phyloP scores from a whole-genome alignment of 2,329 filamentous ascomycete species.

The Aspergillus spinulosporus region DNA sequence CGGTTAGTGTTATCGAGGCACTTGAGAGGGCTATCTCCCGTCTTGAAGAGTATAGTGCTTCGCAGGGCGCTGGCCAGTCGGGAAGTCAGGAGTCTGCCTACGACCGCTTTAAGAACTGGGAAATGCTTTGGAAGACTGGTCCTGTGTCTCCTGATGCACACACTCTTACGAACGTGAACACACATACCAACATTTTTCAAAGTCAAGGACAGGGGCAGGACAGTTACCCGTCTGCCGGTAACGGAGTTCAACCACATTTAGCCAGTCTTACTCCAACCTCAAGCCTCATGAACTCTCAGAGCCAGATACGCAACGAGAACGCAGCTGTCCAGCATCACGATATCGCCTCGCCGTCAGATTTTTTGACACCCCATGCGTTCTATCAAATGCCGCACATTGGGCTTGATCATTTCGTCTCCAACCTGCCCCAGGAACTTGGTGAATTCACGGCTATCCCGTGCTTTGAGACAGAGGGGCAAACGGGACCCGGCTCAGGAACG shows the following conservation, averaged over 20 bases:
- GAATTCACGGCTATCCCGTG: constrained; percentile 44
- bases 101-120: constrained; percentile 55
- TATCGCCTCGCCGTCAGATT: constrained; percentile 28
- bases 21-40: constrained; percentile 52
- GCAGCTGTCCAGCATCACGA: constrained; percentile 23
- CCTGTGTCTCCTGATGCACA: constrained; percentile 37
- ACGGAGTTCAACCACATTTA: constrained; percentile 12
- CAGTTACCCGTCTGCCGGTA: constrained; percentile 13
- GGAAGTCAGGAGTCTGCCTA: constrained; percentile 51
- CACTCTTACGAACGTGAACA: constrained; percentile 11
- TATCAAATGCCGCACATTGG: constrained; percentile 37
- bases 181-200: background rate
- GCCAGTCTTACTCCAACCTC: constrained; percentile 25
- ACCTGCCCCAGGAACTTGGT: constrained; percentile 42
- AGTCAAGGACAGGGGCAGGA: constrained; percentile 18
- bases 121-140: constrained; percentile 50
- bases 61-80: constrained; percentile 31
- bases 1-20: constrained; percentile 55
- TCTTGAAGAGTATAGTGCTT: constrained; percentile 47
- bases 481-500: constrained; percentile 8
- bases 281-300: constrained; percentile 17
- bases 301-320: constrained; percentile 20
- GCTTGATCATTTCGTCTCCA: constrained; percentile 43
- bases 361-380: constrained; percentile 31
- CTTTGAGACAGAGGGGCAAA: constrained; percentile 38